Conservation (phyloP, 768 basidiomycete species). For the Tubosaeta brunneosetosa region DNA sequence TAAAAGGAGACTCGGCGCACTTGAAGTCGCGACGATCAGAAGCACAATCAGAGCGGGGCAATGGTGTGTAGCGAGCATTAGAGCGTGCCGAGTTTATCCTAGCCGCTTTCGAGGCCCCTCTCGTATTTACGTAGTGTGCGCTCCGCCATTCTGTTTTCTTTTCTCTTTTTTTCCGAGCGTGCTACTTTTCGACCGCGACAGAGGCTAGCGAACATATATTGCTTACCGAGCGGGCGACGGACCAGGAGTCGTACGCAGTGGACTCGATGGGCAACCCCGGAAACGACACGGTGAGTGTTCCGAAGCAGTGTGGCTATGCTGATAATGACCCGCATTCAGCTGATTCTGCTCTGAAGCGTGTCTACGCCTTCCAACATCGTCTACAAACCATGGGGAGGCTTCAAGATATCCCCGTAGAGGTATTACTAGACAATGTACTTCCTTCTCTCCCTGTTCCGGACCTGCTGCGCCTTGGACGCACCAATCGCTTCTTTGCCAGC, state of each 20-base stretch:
- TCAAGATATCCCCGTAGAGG: constrained; percentile 63
- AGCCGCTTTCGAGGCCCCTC: background rate
- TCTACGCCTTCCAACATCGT: background rate
- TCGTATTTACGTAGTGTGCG: constrained; percentile 5
- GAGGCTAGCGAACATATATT: background rate
- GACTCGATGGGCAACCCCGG: background rate
- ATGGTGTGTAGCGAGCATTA: background rate
- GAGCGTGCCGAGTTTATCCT: background rate
- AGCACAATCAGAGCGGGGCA: constrained; percentile 1
- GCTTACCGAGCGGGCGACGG: background rate
- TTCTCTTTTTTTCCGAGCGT: too few species aligned
- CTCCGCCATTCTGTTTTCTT: background rate
- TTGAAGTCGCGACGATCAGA: constrained; percentile 10
- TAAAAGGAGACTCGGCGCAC: background rate
- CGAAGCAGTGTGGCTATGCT: constrained; percentile 19
- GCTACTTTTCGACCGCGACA: background rate
- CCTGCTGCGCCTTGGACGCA: constrained; percentile 54
- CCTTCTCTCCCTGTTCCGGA: constrained; percentile 51
- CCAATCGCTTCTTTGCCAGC: constrained; percentile 58
- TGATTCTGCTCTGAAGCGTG: constrained; percentile 7
- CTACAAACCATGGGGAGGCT: constrained; percentile 35
- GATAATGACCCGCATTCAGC: constrained; percentile 12
- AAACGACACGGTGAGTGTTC: background rate
- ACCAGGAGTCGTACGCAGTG: background rate
- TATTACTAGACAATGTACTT: constrained; percentile 71